phyloP scores from a whole-genome alignment of 176 grass and related monocot species.

The Zea mays region DNA sequence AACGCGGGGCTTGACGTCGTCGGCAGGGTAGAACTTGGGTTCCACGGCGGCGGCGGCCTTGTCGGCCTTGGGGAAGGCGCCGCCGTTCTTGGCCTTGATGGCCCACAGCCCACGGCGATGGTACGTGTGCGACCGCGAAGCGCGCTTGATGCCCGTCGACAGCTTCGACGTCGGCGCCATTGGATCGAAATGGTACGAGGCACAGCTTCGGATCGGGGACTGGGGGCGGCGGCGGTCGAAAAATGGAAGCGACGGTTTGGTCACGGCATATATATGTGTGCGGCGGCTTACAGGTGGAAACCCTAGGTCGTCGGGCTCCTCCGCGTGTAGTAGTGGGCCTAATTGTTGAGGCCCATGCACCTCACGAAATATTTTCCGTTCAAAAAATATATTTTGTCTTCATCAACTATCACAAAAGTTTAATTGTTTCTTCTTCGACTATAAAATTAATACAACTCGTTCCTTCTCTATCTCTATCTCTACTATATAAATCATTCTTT shows the following conservation, averaged over 20 bases:
- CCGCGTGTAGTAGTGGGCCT: not conserved
- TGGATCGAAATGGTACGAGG: slow-evolving; percentile 1
- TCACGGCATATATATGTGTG: slow-evolving; percentile 35
- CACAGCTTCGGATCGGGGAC: slow-evolving; percentile 8
- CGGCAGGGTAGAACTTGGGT: too few species aligned
- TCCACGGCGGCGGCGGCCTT: too few species aligned
- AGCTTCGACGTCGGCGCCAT: slow-evolving; percentile 60
- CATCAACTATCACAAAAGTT: too few species aligned
- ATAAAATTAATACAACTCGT: too few species aligned
- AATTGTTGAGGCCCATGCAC: not conserved
- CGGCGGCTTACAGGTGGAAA: slow-evolving; percentile 31
- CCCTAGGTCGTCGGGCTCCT: slow-evolving; percentile 45
- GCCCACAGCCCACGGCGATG: slow-evolving; percentile 86
- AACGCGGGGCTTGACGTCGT: slow-evolving; percentile 67
- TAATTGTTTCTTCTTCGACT: too few species aligned
- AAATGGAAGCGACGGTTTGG: slow-evolving; percentile 25
- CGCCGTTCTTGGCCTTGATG: too few species aligned
- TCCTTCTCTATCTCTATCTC: too few species aligned
- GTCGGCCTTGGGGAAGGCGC: too few species aligned
- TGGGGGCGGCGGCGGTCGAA: slow-evolving; percentile 15
- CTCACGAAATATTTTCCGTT: too few species aligned
- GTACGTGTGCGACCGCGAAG: slow-evolving; percentile 76
- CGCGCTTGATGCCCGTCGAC: slow-evolving; percentile 68
- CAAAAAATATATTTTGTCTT: too few species aligned
- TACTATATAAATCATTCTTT: too few species aligned